Evolutionary conservation across 2,329 filamentous ascomycete species (phyloP).

Genomic region (Trichophyton mentagrophytes): DNA sequence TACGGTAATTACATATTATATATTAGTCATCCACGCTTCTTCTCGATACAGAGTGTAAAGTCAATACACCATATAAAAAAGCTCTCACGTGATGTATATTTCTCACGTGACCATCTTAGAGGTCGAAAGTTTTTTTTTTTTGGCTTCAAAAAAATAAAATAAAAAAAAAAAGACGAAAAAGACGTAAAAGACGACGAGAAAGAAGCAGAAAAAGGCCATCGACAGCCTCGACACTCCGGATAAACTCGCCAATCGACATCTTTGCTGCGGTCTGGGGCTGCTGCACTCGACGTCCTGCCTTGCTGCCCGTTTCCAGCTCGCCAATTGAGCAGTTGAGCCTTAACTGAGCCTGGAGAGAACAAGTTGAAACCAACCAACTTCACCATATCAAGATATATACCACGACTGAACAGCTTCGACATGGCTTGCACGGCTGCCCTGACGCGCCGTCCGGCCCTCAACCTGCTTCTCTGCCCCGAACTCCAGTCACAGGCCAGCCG

Average conservation of each 20-base stretch:
- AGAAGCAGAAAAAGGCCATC: background rate
- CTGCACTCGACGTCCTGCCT: background rate
- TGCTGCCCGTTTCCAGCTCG: background rate
- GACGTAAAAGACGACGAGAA: background rate
- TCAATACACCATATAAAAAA: background rate
- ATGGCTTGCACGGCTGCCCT: slow-evolving; percentile 22
- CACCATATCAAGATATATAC: background rate
- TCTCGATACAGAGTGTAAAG: background rate
- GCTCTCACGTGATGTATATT: background rate
- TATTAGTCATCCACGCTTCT: no score
- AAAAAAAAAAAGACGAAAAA: background rate
- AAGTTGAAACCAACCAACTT: no score
- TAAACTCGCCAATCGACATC: background rate
- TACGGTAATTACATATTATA: background rate
- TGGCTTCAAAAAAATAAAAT: background rate
- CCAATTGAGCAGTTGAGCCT: background rate
- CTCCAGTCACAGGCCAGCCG: slow-evolving; percentile 22
- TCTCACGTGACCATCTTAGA: background rate
- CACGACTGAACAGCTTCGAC: background rate
- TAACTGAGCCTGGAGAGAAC: background rate
- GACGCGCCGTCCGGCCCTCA: slow-evolving; percentile 24
- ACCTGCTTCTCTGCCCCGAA: slow-evolving; percentile 28
- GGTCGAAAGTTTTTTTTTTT: background rate
- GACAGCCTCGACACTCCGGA: no score
- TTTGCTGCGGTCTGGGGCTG: background rate